Base-by-base conservation (phyloP, 23 red algal species). In the Gracilaria domingensis region DNA sequence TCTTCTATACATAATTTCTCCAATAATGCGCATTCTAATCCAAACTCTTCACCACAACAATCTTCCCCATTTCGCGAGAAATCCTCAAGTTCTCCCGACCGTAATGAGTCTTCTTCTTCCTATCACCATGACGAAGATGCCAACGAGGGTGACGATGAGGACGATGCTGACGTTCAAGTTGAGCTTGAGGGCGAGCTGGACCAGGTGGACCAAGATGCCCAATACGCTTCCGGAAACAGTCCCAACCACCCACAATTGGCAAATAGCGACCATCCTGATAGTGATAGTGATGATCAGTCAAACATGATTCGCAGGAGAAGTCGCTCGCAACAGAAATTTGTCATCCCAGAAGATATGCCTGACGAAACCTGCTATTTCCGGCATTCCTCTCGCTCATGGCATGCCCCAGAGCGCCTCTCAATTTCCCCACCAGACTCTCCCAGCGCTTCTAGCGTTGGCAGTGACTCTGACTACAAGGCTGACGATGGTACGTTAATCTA, bases 331-430 rank as follows among this genome's bases (percentile, higher is more conserved):
- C 79, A 62, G 5, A 84, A 73, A 44, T 17, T 92, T 25, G 80
- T 84, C 61, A 84, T 92, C 36, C 88, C 89, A 4, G 89, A 92
- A 28, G 89, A 92, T 21, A 92, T 92, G 89, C 77, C 35, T 38
- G 79, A 92, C 26, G 80, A 92, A n/a, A 60, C 47, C 6, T 45
- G 80, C 75, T 92, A 83, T 29, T 92, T 92, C 73, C 89, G 89
- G 5, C 89, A 79, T 54, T 92, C 89, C 34, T 56, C 69, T 30
- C 89, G 89, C 89, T 75, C 89, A 26, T 59, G 89, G 32, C 37
- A 66, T 65, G 87, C 76, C 59, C 87, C 87, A 38, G 76, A 90
- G 36, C 87, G 87, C 42, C 50, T 90, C 44, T 80, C 71, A 32
- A 81, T 81, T 24, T 81, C 87, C 51, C 73, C 73, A n/a, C 38